These are phyloP conservation scores for Stephanodiscus minutulus DNA, from an alignment of 108 stramenopile genomes.

Conservation along the genomic window DNA sequence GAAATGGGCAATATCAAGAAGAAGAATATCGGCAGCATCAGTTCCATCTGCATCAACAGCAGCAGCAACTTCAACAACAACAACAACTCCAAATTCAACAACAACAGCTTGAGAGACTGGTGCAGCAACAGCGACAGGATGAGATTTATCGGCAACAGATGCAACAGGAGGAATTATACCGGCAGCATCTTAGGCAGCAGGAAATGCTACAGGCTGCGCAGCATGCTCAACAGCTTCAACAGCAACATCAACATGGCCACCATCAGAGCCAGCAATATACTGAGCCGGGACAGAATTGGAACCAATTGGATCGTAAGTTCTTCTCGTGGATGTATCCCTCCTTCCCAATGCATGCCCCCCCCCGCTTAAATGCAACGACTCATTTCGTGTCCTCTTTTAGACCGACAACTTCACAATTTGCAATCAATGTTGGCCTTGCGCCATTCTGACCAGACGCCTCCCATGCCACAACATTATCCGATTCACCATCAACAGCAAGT, in stretches of 20 bases:
- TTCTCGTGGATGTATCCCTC: conserved; percentile 2
- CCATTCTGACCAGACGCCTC: conserved; percentile 12
- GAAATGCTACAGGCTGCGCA: conserved; percentile 34
- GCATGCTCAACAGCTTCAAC: conserved; percentile 31
- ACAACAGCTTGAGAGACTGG: conserved; percentile 14
- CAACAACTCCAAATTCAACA: conserved; percentile 25
- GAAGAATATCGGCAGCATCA: conserved; percentile 24
- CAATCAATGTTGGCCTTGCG: conserved; percentile 33
- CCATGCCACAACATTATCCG: background rate
- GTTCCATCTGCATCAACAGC: conserved; percentile 10
- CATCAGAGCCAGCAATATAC: conserved; percentile 7
- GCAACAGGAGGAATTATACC: conserved; percentile 23
- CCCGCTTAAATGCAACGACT: background rate
- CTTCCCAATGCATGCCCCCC: background rate
- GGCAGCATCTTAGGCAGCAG: conserved; percentile 24
- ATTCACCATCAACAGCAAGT: conserved; percentile 8
- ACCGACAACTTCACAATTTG: conserved; percentile 28
- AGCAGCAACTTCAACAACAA: conserved; percentile 27
- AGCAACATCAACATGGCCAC: conserved; percentile 17
- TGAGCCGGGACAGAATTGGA: conserved; percentile 20
- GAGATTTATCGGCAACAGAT: conserved; percentile 23
- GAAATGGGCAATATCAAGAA: conserved; percentile 32
- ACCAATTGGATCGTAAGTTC: conserved; percentile 14
- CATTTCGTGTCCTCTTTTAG: background rate
- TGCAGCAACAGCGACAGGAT: conserved; percentile 25